These are phyloP conservation scores for Aristolochia californica DNA, from an alignment of 164 flowering plant species.

Conservation along the genomic window DNA sequence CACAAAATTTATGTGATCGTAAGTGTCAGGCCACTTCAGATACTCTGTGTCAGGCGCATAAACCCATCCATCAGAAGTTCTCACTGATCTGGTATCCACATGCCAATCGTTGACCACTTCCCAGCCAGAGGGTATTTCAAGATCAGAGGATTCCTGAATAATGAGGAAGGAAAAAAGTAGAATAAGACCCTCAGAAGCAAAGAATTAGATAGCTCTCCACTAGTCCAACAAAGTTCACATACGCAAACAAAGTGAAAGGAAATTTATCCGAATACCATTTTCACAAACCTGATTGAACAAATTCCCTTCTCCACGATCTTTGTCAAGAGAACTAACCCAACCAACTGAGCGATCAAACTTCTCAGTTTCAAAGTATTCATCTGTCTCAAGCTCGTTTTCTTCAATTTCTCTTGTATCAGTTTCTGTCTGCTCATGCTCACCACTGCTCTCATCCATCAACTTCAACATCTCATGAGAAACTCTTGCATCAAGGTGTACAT, in stretches of 20 bases:
- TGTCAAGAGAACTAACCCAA: constrained; percentile 36
- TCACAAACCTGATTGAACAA: too few relatives aligned
- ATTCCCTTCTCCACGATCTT: too few relatives aligned
- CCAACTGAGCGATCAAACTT: constrained; percentile 44
- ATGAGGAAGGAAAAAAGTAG: background rate
- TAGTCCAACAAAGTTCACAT: too few relatives aligned
- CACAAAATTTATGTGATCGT: constrained; percentile 26
- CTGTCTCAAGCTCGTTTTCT: constrained; percentile 22
- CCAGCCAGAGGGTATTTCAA: constrained; percentile 62
- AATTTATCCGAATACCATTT: too few relatives aligned
- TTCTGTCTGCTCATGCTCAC: constrained; percentile 14
- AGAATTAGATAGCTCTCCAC: background rate
- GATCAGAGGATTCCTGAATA: constrained; percentile 30
- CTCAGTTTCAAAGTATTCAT: constrained; percentile 61
- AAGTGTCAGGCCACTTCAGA: constrained; percentile 62
- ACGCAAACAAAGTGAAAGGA: too few relatives aligned
- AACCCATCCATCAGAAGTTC: constrained; percentile 72
- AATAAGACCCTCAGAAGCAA: background rate
- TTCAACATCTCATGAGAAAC: constrained; percentile 17
- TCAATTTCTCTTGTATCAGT: constrained; percentile 11
- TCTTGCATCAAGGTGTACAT: constrained; percentile 47
- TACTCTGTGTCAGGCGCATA: constrained; percentile 62
- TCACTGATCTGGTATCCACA: constrained; percentile 45
- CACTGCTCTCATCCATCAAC: constrained; percentile 15
- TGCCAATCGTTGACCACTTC: constrained; percentile 80